These are phyloP conservation scores for Pythium folliculosum DNA, from an alignment of 352 stramenopile genomes.

Conservation along the genomic window DNA sequence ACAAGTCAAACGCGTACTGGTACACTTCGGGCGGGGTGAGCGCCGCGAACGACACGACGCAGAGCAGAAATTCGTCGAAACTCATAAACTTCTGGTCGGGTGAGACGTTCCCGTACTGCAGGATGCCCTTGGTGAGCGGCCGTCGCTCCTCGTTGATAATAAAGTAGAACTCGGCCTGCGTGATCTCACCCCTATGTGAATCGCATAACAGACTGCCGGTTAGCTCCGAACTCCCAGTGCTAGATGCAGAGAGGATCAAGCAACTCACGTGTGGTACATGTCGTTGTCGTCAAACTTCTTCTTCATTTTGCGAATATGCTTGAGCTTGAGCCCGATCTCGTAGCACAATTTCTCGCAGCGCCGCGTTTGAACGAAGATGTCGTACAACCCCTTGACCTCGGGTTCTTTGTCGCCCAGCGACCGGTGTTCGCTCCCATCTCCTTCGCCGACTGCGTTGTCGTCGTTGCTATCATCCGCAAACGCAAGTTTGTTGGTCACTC, in stretches of 20 bases:
- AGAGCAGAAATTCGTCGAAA: slow-evolving; percentile 67
- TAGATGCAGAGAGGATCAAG: background rate
- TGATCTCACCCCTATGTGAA: slow-evolving; percentile 62
- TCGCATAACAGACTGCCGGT: background rate
- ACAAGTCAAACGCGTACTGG: slow-evolving; percentile 72
- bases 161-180: slow-evolving; percentile 71
- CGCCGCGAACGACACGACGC: slow-evolving; percentile 55
- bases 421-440: background rate
- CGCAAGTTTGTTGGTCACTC: slow-evolving; percentile 2
- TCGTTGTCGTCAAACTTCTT: slow-evolving; percentile 72
- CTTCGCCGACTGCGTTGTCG: background rate
- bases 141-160: slow-evolving; percentile 67
- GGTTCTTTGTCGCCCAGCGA: slow-evolving; percentile 14
- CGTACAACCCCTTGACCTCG: slow-evolving; percentile 40
- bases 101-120: slow-evolving; percentile 43
- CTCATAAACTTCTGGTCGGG: slow-evolving; percentile 56
- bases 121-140: slow-evolving; percentile 55
- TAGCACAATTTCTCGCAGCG: slow-evolving; percentile 55
- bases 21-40: slow-evolving; percentile 70
- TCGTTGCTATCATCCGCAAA: slow-evolving; percentile 4
- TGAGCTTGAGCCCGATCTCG: slow-evolving; percentile 46
- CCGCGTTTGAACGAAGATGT: slow-evolving; percentile 56
- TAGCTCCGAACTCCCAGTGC: too few species aligned
- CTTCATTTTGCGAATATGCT: slow-evolving; percentile 69
- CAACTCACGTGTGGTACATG: slow-evolving; percentile 72